Evolutionary conservation across 192 early-diverging fungal species (phyloP), one percentile per base, ranked within the genome.

Genomic region (Coemansia sp.): DNA sequence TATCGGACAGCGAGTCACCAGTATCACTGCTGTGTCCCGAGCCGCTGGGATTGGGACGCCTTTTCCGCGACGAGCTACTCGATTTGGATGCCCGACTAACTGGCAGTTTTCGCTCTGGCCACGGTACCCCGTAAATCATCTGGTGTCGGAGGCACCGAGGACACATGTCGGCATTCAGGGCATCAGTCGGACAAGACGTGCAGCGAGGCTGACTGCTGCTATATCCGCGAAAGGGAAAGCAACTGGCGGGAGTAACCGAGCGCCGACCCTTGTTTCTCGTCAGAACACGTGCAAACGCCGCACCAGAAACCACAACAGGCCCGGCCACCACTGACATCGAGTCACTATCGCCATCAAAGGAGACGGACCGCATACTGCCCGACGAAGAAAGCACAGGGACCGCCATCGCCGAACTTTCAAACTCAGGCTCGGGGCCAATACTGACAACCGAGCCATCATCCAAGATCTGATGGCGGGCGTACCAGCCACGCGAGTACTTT

Each of bases 401-500:
- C 13, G 45, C 27, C 41, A 59, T 59, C n/a, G 24, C 55, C 30
- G 56, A 59, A 0, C 30, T n/a, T 16, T 67, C 52, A 34, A 38
- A 22, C 0, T 38, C 39, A 5, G 30, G 53, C 13, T 56, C 53
- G 16, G 13, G 15, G 4, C 32, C 53, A 32, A 56, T 56, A 16
- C 3, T n/a, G 9, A n/a, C 55, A 18, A 44, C 35, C 2, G 61
- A 10, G 2, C 61, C 69, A 12, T 63, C 52, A 2, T 37, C n/a
- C 7, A 18, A 15, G 12, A 56, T 56, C 20, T 39, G 45, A 22
- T 59, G 39, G 11, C 37, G 30, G 13, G 76, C 76, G 41, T 70
- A 84, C 74, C 68, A 71, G 47, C 82, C 82, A 15, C 74, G 70
- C 24, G 59, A 56, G 53, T 82, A 87, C 76, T 78, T 80, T 73